Evolutionary conservation across 768 basidiomycete genomes (phyloP).

Genomic region (Imleria badia): DNA sequence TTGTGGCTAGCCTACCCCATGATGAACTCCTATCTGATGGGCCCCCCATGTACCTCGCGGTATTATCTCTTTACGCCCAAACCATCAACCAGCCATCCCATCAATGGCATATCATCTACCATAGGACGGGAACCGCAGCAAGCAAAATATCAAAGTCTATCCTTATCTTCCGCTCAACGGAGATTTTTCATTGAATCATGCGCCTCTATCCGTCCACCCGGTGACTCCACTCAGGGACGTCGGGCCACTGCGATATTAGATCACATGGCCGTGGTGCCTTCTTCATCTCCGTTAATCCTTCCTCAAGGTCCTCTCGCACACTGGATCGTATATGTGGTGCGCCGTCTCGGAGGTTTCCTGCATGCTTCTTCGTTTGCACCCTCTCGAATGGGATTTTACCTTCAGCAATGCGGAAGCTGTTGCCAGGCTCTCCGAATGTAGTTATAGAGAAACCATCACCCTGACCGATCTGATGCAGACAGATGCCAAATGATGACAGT

Average conservation of each 20-base stretch:
- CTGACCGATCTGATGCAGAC: neutral
- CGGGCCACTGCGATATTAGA: neutral
- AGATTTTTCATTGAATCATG: neutral
- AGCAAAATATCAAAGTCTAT: neutral
- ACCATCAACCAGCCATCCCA: neutral
- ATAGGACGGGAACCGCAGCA: neutral
- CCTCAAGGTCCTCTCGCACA: neutral
- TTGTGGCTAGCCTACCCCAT: neutral
- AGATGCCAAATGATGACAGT: neutral
- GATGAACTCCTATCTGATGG: neutral
- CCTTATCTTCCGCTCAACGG: neutral
- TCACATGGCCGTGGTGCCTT: neutral
- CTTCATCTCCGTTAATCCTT: neutral
- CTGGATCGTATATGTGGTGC: too few relatives aligned
- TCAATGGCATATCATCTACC: neutral
- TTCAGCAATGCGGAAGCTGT: too few relatives aligned
- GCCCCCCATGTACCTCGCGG: neutral
- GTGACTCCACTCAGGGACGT: neutral
- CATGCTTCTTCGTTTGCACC: neutral
- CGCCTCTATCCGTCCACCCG: neutral
- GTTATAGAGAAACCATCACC: neutral
- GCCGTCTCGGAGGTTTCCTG: too few relatives aligned
- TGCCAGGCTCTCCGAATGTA: neutral
- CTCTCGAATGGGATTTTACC: too few relatives aligned
- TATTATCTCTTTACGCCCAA: neutral